A percentile compares a stretch with the other conserved stretches of the same genome.
Conservation (phyloP, 129 eudicot genomes). For the Pittosporum tobira region DNA sequence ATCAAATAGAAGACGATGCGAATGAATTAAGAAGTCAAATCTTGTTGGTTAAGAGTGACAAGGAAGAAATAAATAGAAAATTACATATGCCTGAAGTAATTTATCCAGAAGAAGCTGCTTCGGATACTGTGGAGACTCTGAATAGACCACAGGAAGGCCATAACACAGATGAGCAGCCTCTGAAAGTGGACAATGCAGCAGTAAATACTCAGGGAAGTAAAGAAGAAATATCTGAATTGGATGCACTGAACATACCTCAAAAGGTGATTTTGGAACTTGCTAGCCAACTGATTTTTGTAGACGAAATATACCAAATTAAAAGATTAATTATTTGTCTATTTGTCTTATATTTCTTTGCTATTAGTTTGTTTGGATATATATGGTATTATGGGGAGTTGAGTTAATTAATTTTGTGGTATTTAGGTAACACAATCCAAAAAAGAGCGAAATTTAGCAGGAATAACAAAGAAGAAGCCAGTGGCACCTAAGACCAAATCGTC, state of each 20-base stretch:
- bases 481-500: conserved; percentile 44
- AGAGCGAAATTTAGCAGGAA: conserved; percentile 23
- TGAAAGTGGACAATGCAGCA: conserved; percentile 2
- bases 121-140: conserved; percentile 19
- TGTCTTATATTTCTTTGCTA: neutral
- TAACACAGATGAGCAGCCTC: neutral
- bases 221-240: conserved; percentile 22
- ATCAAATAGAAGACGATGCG: conserved; percentile 1
- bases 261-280: conserved; percentile 35
- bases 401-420: conserved; percentile 12
- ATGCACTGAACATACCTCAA: conserved; percentile 19
- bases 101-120: conserved; percentile 20
- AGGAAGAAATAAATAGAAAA: conserved; percentile 15
- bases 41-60: conserved; percentile 17
- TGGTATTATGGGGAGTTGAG: conserved; percentile 17
- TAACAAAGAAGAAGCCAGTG: conserved; percentile 39
- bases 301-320: neutral
- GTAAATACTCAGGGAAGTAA: conserved; percentile 13
- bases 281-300: neutral
- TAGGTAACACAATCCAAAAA: conserved; percentile 43
- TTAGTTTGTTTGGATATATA: neutral
- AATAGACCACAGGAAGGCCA: conserved; percentile 7
- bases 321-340: no score
- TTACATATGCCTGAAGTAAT: conserved; percentile 8
- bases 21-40: neutral